A percentile compares a stretch with the other conserved stretches of the same genome.
Conservation (phyloP, 768 basidiomycete genomes). For the Mrakia frigida region DNA sequence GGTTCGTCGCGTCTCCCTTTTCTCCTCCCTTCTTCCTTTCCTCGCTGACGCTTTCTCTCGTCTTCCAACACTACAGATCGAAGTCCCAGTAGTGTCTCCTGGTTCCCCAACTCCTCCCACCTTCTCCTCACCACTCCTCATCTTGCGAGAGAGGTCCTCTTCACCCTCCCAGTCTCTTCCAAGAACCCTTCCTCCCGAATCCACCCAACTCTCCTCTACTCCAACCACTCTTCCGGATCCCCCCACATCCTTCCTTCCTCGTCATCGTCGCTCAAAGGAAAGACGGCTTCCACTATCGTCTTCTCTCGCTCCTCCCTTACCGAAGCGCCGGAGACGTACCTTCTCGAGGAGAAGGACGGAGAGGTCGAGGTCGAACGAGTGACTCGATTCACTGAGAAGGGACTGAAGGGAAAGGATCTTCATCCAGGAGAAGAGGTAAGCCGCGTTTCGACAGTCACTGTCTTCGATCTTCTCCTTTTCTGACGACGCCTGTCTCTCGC, state of each 20-base stretch:
- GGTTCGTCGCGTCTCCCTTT: constrained; percentile 49
- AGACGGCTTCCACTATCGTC: neutral
- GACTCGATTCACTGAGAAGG: constrained; percentile 14
- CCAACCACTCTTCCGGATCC: neutral
- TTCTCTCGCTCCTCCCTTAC: constrained; percentile 25
- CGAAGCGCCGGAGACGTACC: constrained; percentile 16
- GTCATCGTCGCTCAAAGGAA: neutral
- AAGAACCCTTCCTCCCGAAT: neutral
- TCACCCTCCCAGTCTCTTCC: constrained; percentile 3
- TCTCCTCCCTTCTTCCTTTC: neutral
- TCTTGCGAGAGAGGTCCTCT: constrained; percentile 9
- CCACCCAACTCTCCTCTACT: neutral
- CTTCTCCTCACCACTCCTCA: constrained; percentile 9
- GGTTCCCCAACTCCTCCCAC: constrained; percentile 44
- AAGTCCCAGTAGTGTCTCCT: constrained; percentile 38
- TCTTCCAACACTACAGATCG: neutral
- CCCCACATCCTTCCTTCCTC: neutral
- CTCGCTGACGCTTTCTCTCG: neutral
- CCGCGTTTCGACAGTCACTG: too few species aligned
- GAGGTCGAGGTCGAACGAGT: neutral
- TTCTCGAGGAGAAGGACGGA: neutral
- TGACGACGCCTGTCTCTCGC: too few species aligned
- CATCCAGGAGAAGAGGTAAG: constrained; percentile 56
- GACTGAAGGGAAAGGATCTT: constrained; percentile 53
- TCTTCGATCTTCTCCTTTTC: too few species aligned